These are phyloP conservation scores for Blepharisma japonicum DNA, from an alignment of 73 alveolate genomes.

Conservation along the genomic window DNA sequence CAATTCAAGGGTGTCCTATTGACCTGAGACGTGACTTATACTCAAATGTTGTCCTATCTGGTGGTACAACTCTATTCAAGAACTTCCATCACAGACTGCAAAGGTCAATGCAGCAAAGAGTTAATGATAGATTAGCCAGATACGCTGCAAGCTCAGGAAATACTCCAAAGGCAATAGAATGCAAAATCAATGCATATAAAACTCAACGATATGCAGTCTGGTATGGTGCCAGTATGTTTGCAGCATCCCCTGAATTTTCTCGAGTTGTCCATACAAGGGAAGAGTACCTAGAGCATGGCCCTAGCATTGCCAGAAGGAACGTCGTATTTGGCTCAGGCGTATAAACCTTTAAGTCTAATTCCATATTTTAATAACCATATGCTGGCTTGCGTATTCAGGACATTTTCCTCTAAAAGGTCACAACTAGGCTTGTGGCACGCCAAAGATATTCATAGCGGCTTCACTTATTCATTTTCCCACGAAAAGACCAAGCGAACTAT, in stretches of 20 bases:
- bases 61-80: constrained; percentile 94
- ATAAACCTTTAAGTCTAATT: too few species aligned
- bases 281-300: constrained; percentile 90
- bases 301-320: constrained; percentile 90
- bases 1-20: constrained; percentile 88
- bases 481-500: constrained; percentile 37
- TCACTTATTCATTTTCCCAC: constrained; percentile 42
- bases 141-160: constrained; percentile 55
- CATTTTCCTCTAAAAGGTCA: constrained; percentile 29
- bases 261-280: constrained; percentile 78
- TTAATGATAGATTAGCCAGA: constrained; percentile 68
- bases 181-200: constrained; percentile 71
- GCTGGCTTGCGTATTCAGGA: neutral
- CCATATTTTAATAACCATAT: neutral
- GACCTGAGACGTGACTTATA: constrained; percentile 93
- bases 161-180: constrained; percentile 68
- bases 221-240: constrained; percentile 92
- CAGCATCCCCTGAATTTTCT: constrained; percentile 60
- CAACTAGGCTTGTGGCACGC: constrained; percentile 19
- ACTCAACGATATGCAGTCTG: constrained; percentile 91
- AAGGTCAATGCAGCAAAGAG: constrained; percentile 65
- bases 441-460: constrained; percentile 21
- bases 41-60: constrained; percentile 94
- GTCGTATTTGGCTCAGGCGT: constrained; percentile 62
- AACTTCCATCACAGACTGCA: constrained; percentile 91